These are phyloP conservation scores for Lanmaoa pseudosensibilis DNA, from an alignment of 768 basidiomycete species.

Conservation along the genomic window DNA sequence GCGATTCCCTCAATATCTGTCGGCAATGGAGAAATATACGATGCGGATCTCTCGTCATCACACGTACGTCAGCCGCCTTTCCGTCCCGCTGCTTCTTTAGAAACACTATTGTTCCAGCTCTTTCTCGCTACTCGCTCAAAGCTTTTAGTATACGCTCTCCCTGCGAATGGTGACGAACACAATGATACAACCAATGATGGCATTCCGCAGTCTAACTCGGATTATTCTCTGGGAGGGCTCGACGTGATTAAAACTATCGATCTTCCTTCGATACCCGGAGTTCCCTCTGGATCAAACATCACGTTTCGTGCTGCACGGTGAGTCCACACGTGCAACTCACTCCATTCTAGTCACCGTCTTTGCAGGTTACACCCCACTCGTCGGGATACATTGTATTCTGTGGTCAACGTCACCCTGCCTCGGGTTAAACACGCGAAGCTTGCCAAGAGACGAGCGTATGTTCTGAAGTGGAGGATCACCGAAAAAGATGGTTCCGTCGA, in stretches of 20 bases:
- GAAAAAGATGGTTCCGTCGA: constrained; percentile 70
- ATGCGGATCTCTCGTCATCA: constrained; percentile 71
- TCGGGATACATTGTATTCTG: constrained; percentile 59
- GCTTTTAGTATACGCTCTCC: constrained; percentile 62
- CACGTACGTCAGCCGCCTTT: constrained; percentile 44
- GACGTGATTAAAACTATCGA: constrained; percentile 51
- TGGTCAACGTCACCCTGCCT: constrained; percentile 67
- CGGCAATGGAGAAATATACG: constrained; percentile 80
- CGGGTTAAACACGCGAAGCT: constrained; percentile 55
- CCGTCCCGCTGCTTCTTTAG: background rate
- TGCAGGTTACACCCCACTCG: constrained; percentile 58
- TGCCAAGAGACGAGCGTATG: constrained; percentile 57
- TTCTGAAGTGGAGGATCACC: constrained; percentile 71
- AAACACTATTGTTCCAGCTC: constrained; percentile 42
- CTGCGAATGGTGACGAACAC: constrained; percentile 23
- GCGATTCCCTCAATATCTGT: constrained; percentile 48
- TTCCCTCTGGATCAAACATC: constrained; percentile 39
- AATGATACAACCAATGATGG: background rate
- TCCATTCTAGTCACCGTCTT: constrained; percentile 8
- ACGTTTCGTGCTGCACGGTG: constrained; percentile 69
- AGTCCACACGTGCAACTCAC: constrained; percentile 6
- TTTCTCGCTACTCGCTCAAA: constrained; percentile 64
- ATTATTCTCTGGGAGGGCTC: constrained; percentile 27
- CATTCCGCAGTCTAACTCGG: constrained; percentile 34
- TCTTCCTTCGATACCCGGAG: constrained; percentile 50